These are phyloP conservation scores for Trichoderma polysporum DNA, from an alignment of 2,329 filamentous ascomycete species.

Conservation along the genomic window DNA sequence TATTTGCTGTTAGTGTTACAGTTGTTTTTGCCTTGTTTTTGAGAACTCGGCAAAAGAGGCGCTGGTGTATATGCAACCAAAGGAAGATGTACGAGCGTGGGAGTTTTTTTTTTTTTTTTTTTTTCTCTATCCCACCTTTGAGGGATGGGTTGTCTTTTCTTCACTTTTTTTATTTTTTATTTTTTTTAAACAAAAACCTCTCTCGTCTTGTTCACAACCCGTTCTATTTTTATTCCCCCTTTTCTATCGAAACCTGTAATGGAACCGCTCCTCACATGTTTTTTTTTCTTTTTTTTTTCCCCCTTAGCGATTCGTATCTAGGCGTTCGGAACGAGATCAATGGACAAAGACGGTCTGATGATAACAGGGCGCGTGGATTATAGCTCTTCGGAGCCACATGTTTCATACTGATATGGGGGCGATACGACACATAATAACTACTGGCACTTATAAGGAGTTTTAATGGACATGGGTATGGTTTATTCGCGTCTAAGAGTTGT, in stretches of 20 bases:
- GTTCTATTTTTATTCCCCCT: neutral
- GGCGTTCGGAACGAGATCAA: slow-evolving; percentile 8
- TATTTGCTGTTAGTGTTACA: neutral
- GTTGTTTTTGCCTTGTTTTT: neutral
- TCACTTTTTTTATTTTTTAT: neutral
- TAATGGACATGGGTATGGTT: neutral
- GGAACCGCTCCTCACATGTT: neutral
- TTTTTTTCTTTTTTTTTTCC: neutral
- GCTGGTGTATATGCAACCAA: slow-evolving; percentile 4
- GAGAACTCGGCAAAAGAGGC: neutral
- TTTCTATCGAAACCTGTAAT: neutral
- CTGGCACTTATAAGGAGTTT: neutral
- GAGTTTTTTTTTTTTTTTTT: neutral
- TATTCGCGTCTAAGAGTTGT: neutral
- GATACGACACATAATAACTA: slow-evolving; percentile 12
- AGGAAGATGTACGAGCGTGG: slow-evolving; percentile 5
- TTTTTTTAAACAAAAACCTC: too few relatives aligned
- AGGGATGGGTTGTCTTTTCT: neutral
- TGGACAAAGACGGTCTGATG: slow-evolving; percentile 2
- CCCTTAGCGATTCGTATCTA: neutral
- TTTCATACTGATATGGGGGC: neutral
- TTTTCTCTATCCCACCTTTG: neutral
- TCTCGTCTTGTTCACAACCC: neutral
- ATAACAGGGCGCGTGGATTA: slow-evolving; percentile 1
- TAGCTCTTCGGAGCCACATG: neutral